These are phyloP conservation scores for Santalum album DNA, from an alignment of 164 flowering plant species.

Conservation along the genomic window DNA sequence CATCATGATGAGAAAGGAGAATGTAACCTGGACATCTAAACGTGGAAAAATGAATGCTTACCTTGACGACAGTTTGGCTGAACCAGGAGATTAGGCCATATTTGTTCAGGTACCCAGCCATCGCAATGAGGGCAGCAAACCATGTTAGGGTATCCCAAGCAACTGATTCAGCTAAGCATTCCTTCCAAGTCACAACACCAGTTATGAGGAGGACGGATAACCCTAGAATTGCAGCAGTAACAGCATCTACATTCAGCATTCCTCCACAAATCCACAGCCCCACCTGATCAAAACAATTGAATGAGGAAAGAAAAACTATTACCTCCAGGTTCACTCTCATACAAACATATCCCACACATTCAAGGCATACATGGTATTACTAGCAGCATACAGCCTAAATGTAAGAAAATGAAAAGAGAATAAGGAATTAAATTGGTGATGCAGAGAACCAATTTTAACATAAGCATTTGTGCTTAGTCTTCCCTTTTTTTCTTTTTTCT, in stretches of 20 bases:
- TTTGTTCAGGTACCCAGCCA: conserved; percentile 95
- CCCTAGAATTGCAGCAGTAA: conserved; percentile 93
- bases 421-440: too few relatives aligned
- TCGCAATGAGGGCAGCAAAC: conserved; percentile 98
- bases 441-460: too few relatives aligned
- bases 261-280: conserved; percentile 96
- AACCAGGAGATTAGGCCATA: conserved; percentile 93
- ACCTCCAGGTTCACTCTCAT: background rate
- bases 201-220: conserved; percentile 71
- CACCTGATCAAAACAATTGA: conserved; percentile 35
- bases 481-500: too few relatives aligned
- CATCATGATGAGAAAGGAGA: too few relatives aligned
- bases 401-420: too few relatives aligned
- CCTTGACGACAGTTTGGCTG: conserved; percentile 88
- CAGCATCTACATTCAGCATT: conserved; percentile 69
- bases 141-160: conserved; percentile 97
- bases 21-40: background rate
- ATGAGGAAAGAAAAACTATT: background rate
- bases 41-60: conserved; percentile 18
- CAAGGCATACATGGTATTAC: too few relatives aligned
- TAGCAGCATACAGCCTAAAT: too few relatives aligned
- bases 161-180: conserved; percentile 74
- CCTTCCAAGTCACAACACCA: conserved; percentile 99
- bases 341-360: background rate
- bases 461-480: too few relatives aligned